Evolutionary conservation across 257 asterid species (phyloP).

Genomic region (Salvia miltiorrhiza): DNA sequence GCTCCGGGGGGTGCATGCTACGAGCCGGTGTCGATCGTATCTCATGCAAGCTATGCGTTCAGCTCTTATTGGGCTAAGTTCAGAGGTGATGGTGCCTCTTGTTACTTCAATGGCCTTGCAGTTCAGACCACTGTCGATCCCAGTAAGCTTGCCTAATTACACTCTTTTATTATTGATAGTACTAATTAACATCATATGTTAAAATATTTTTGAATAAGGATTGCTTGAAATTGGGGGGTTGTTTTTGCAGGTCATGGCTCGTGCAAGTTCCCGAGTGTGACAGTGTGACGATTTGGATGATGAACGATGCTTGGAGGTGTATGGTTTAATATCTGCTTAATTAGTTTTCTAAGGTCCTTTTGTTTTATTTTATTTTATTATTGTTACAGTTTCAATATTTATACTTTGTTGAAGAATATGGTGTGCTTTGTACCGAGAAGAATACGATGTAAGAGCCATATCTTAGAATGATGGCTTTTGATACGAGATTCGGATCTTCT

Average conservation of each 20-base stretch:
- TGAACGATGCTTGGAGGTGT: neutral
- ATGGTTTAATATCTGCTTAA: neutral
- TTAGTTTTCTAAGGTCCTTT: neutral
- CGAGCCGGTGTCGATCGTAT: constrained; percentile 43
- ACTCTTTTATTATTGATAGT: no score
- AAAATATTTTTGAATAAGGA: no score
- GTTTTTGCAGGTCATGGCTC: neutral
- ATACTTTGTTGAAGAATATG: no score
- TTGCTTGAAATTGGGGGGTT: neutral
- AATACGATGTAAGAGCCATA: no score
- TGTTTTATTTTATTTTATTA: no score
- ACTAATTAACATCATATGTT: no score
- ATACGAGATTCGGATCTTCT: no score
- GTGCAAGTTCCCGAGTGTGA: neutral
- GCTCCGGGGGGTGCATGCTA: constrained; percentile 60
- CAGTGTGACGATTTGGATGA: neutral
- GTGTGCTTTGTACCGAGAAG: no score
- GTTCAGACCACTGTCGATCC: constrained; percentile 43
- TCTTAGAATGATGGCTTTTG: no score
- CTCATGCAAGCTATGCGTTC: constrained; percentile 80
- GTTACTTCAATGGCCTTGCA: constrained; percentile 55
- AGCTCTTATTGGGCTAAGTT: constrained; percentile 73
- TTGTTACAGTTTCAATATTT: no score
- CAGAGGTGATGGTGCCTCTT: constrained; percentile 37
- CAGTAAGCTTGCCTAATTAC: constrained; percentile 24